Evolutionary conservation across 345 rosid genomes (phyloP), one percentile per base, ranked within the genome.

Genomic region (Gossypium thurberi): DNA sequence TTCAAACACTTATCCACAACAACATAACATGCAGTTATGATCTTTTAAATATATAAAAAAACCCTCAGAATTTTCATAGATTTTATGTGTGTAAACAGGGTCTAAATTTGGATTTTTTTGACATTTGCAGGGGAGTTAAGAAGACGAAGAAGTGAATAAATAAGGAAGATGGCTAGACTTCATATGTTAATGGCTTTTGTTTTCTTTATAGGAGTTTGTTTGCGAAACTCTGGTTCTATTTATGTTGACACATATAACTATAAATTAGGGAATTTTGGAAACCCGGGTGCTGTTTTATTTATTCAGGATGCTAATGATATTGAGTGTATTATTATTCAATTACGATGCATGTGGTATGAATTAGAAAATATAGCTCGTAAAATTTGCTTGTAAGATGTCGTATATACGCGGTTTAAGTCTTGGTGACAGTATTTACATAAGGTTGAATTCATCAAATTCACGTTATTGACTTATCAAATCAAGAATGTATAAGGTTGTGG

Each of bases 61-160:
- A 5, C 40, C 40, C 7, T 33, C 1, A 33, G 7, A 33, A 33
- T 33, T 5, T 33, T 33, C 58, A 53, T 1, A 2, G 58, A n/a
- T 8, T 53, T 3, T 0, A 48, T 14, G 18, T 52, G 28, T 21
- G 21, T 46, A 9, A 61, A 62, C 43, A 2, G 40, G 4, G 10
- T 71, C 58, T 71, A 50, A 33, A 71, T 47, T 15, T 21, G 15
- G 4, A 14, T 63, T 14, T 70, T 17, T 20, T 23, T 42, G 9
- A 33, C 52, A 4, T 23, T 15, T 78, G 57, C 71, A 84, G 85
- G 75, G 80, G 75, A 59, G 78, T 78, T 70, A 80, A 81, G 81
- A 85, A 82, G 72, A 25, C 77, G 17, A 82, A 77, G 84, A 82
- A 85, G 81, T 85, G 79, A 82, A 63, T 2, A 15, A 56, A 73